phyloP scores from a whole-genome alignment of 2,329 filamentous ascomycete genomes.

The Fusarium illudens region DNA sequence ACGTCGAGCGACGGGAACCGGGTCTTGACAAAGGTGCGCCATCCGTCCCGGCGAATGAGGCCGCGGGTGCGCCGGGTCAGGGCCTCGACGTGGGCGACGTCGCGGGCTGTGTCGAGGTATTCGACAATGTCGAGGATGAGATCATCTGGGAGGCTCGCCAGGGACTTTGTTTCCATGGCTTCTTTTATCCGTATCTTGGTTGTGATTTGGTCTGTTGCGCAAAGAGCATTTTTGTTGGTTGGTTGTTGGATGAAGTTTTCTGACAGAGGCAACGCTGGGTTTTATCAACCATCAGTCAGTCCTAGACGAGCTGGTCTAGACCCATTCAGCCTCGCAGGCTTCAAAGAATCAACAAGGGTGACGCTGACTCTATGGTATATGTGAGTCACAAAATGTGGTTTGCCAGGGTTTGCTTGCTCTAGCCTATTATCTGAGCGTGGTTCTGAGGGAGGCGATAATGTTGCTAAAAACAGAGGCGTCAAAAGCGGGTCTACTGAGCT shows the following conservation, averaged over 20 bases:
- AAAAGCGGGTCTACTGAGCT: slow-evolving; percentile 3
- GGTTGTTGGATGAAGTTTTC: not conserved
- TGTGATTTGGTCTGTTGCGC: slow-evolving; percentile 11
- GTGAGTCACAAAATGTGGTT: not conserved
- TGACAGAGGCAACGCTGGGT: not conserved
- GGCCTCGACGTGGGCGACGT: slow-evolving; percentile 53
- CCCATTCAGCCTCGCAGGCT: not conserved
- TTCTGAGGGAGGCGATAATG: not conserved
- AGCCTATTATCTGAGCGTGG: no score
- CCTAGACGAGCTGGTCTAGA: not conserved
- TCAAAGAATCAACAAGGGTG: not conserved
- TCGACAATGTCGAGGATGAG: slow-evolving; percentile 59
- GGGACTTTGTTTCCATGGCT: slow-evolving; percentile 42
- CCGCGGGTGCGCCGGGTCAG: slow-evolving; percentile 51
- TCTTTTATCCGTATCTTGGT: slow-evolving; percentile 11
- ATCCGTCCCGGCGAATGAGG: slow-evolving; percentile 55
- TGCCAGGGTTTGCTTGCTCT: not conserved
- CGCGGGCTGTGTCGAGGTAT: slow-evolving; percentile 58
- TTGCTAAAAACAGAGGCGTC: slow-evolving; percentile 1
- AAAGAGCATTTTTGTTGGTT: slow-evolving; percentile 18
- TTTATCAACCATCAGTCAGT: not conserved
- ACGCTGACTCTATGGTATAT: not conserved
- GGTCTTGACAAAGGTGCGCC: slow-evolving; percentile 58
- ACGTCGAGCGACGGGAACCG: slow-evolving; percentile 54
- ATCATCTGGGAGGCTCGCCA: slow-evolving; percentile 59